A percentile compares a stretch with the other conserved stretches of the same genome.
Evolutionary conservation across 768 basidiomycete genomes (phyloP).

Genomic region (Agrocybe praecox): DNA sequence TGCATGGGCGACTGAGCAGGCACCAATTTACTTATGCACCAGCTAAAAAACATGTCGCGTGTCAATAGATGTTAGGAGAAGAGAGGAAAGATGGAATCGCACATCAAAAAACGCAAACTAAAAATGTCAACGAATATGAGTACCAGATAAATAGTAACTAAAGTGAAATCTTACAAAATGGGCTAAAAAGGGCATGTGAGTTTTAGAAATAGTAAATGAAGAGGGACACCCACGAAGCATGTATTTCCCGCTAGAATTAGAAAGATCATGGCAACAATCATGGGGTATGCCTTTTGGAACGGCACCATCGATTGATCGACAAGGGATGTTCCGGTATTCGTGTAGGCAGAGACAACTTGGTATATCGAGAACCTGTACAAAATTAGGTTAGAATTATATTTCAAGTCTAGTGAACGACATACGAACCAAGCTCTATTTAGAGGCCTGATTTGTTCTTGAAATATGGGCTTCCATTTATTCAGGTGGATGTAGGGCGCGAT

Average conservation of each 20-base stretch:
- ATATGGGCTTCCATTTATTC: slow-evolving; percentile 58
- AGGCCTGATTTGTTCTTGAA: slow-evolving; percentile 54
- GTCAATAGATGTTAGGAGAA: not conserved
- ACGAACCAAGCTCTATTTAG: slow-evolving; percentile 68
- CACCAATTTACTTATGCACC: slow-evolving; percentile 67
- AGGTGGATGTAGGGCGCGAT: slow-evolving; percentile 81
- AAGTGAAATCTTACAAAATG: slow-evolving; percentile 65
- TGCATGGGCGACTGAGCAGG: slow-evolving; percentile 58
- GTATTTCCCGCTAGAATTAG: slow-evolving; percentile 93
- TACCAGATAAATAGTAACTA: not conserved
- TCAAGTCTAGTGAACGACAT: not conserved
- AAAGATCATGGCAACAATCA: slow-evolving; percentile 73
- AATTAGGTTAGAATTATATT: not conserved
- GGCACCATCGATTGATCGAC: slow-evolving; percentile 92
- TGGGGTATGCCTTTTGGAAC: slow-evolving; percentile 83
- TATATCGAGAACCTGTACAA: slow-evolving; percentile 76
- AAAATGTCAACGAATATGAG: not conserved
- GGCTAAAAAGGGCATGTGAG: slow-evolving; percentile 50
- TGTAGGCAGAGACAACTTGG: slow-evolving; percentile 85
- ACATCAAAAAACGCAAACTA: slow-evolving; percentile 86
- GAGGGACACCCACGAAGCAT: slow-evolving; percentile 70
- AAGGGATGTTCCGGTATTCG: slow-evolving; percentile 86
- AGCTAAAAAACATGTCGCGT: slow-evolving; percentile 47
- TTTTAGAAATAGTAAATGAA: not conserved
- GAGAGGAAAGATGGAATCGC: slow-evolving; percentile 25